These are phyloP conservation scores for Penicillium sp. DNA, from an alignment of 2,329 filamentous ascomycete genomes.

Conservation along the genomic window DNA sequence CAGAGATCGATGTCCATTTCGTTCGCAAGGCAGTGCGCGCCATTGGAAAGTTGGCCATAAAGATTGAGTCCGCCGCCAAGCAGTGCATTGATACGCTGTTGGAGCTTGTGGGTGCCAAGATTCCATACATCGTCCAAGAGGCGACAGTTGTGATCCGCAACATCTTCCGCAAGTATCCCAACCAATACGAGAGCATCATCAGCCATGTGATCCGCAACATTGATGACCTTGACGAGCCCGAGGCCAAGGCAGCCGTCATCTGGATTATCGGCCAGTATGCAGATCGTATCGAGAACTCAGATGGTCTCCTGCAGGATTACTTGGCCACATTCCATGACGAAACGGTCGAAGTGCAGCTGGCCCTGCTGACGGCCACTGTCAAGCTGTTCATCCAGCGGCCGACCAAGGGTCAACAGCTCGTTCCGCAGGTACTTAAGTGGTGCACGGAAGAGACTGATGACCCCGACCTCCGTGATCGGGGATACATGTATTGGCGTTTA, in stretches of 20 bases:
- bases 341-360: constrained; percentile 91
- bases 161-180: constrained; percentile 98
- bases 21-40: constrained; percentile 96
- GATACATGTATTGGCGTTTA: constrained; percentile 99
- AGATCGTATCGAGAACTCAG: constrained; percentile 94
- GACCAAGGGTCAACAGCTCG: constrained; percentile 89
- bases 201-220: constrained; percentile 93
- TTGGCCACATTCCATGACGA: constrained; percentile 92
- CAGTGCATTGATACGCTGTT: constrained; percentile 91
- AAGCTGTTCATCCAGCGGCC: constrained; percentile 97
- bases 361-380: constrained; percentile 91
- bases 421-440: constrained; percentile 96
- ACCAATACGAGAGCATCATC: constrained; percentile 98
- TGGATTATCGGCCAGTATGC: constrained; percentile 99
- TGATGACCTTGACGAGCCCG: constrained; percentile 93
- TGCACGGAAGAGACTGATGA: constrained; percentile 99
- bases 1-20: constrained; percentile 98
- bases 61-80: constrained; percentile 91
- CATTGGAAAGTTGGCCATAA: constrained; percentile 97
- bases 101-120: constrained; percentile 94
- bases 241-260: constrained; percentile 97
- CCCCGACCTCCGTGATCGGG: constrained; percentile 89
- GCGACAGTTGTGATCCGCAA: constrained; percentile 98
- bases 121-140: constrained; percentile 98
- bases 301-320: constrained; percentile 92